Conservation (phyloP, 345 rosid genomes). For the Linum tenue region DNA sequence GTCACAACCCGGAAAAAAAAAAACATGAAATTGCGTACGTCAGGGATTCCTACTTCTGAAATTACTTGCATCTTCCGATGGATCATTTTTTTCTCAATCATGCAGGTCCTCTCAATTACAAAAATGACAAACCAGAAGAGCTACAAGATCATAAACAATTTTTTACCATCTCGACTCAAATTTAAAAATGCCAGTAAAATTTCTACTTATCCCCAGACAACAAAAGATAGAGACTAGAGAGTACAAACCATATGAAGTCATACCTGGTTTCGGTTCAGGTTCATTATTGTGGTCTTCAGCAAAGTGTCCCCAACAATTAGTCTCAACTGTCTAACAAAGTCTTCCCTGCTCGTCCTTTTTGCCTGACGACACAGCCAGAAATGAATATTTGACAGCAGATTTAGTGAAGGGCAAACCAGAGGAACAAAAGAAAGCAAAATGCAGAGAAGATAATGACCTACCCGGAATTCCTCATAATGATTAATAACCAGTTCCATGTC, state of each 20-base stretch:
- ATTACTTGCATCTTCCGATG: too few relatives aligned
- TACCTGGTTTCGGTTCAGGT: neutral
- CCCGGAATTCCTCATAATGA: slow-evolving; percentile 59
- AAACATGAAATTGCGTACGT: too few relatives aligned
- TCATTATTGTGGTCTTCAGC: neutral
- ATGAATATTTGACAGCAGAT: neutral
- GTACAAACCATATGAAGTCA: neutral
- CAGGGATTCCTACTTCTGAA: too few relatives aligned
- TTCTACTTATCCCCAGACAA: too few relatives aligned
- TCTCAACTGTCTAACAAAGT: slow-evolving; percentile 1
- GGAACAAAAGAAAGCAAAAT: neutral
- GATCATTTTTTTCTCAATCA: too few relatives aligned
- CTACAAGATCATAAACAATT: too few relatives aligned
- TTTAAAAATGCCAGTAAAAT: too few relatives aligned
- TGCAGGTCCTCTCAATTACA: too few relatives aligned
- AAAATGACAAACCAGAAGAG: too few relatives aligned
- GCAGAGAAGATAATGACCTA: slow-evolving; percentile 16
- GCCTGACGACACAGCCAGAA: neutral
- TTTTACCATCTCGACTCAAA: too few relatives aligned
- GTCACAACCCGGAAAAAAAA: too few relatives aligned
- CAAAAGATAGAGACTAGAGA: too few relatives aligned
- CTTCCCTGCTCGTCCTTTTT: neutral
- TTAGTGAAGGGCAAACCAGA: neutral
- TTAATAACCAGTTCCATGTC: slow-evolving; percentile 48
- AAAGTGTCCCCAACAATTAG: slow-evolving; percentile 2